phyloP scores from a whole-genome alignment of 73 alveolate species.

The Blepharisma japonicum region DNA sequence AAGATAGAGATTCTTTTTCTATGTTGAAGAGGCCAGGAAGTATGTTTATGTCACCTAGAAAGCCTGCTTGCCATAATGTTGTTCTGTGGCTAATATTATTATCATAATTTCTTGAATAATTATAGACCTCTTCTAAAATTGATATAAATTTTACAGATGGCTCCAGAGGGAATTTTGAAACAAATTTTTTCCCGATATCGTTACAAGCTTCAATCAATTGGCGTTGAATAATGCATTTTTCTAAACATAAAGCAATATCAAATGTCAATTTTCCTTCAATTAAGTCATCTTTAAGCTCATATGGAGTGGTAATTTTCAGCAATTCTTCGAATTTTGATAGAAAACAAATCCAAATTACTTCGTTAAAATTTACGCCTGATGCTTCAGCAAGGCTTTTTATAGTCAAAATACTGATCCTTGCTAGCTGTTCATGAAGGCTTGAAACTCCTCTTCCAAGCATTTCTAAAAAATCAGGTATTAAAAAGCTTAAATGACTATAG shows the following conservation, averaged over 20 bases:
- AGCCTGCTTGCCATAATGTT: constrained; percentile 55
- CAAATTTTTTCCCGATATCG: neutral
- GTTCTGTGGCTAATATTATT: neutral
- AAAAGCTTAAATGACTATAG: no score
- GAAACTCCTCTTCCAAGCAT: neutral
- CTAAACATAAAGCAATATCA: neutral
- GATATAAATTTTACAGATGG: neutral
- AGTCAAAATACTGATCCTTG: neutral
- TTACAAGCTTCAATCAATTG: neutral
- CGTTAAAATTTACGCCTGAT: neutral
- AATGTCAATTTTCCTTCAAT: neutral
- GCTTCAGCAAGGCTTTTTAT: no score
- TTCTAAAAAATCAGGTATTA: neutral
- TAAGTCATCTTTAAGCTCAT: neutral
- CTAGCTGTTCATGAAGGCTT: constrained; percentile 1
- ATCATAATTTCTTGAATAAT: neutral
- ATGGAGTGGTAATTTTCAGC: neutral
- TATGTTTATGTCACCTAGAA: constrained; percentile 44
- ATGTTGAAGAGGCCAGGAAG: constrained; percentile 52
- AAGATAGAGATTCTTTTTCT: constrained; percentile 44
- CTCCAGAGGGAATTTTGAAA: neutral
- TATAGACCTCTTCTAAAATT: neutral
- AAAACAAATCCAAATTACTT: neutral
- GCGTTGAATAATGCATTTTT: neutral
- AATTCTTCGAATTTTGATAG: neutral